phyloP scores from a whole-genome alignment of 2,329 filamentous ascomycete species.

The Clonostachys byssicola region DNA sequence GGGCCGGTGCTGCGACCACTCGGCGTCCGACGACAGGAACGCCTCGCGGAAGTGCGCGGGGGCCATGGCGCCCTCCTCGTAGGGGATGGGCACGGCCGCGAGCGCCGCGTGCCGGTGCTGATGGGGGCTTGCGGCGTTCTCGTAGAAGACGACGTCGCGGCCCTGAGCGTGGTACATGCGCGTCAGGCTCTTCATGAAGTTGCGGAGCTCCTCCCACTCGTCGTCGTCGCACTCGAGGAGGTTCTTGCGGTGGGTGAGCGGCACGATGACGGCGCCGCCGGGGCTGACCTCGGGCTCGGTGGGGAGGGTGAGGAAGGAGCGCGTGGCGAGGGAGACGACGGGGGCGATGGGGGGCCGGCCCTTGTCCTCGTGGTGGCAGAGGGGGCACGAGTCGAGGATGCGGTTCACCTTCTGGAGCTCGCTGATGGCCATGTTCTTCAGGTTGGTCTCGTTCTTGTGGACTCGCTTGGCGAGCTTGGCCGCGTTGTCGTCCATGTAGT shows the following conservation, averaged over 20 bases:
- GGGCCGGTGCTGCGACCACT: constrained; percentile 95
- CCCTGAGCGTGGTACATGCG: constrained; percentile 93
- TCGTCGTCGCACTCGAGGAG: constrained; percentile 98
- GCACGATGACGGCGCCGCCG: constrained; percentile 83
- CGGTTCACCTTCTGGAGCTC: constrained; percentile 89
- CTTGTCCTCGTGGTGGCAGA: constrained; percentile 87
- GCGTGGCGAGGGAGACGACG: constrained; percentile 78
- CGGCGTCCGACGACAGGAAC: constrained; percentile 80
- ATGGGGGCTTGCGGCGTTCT: constrained; percentile 83
- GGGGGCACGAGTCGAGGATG: constrained; percentile 80
- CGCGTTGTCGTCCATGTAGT: constrained; percentile 98
- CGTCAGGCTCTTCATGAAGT: constrained; percentile 97
- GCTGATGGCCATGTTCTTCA: constrained; percentile 81
- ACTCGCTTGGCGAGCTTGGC: constrained; percentile 82
- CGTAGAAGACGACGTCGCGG: constrained; percentile 92
- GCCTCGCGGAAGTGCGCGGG: constrained; percentile 96
- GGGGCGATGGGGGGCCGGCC: constrained; percentile 75
- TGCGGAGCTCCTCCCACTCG: constrained; percentile 98
- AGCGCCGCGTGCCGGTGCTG: constrained; percentile 81
- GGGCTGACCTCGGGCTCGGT: constrained; percentile 84
- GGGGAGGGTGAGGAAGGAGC: constrained; percentile 82
- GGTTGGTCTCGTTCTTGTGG: constrained; percentile 80
- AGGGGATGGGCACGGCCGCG: constrained; percentile 82
- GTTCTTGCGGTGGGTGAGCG: constrained; percentile 81
- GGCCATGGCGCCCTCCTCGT: constrained; percentile 83